Conservation (phyloP, 371 early-diverging fungal genomes). For the Mortierella sp. region DNA sequence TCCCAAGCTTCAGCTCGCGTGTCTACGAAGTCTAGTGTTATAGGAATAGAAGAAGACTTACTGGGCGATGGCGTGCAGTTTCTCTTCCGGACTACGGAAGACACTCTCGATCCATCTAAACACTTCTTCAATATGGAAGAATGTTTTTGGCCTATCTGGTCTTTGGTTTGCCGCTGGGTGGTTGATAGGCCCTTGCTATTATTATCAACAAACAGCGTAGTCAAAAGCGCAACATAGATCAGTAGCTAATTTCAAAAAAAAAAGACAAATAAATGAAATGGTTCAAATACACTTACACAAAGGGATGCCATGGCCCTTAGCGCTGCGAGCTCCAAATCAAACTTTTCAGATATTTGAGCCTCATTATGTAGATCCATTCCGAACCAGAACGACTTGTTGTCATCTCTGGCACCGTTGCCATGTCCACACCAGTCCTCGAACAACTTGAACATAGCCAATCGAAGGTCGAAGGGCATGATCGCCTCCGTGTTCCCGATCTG, state of each 20-base stretch:
- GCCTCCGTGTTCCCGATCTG: conserved; percentile 61
- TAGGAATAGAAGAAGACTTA: conserved; percentile 4
- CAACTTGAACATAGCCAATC: conserved; percentile 82
- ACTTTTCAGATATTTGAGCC: conserved; percentile 82
- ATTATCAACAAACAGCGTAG: background rate
- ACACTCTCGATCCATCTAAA: conserved; percentile 77
- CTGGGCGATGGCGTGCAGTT: conserved; percentile 63
- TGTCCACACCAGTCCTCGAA: conserved; percentile 96
- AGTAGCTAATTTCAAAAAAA: too few relatives aligned
- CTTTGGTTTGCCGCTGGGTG: conserved; percentile 33
- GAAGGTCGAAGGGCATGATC: conserved; percentile 83
- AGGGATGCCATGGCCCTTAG: conserved; percentile 91
- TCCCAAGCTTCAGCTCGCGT: too few relatives aligned
- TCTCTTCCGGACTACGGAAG: conserved; percentile 74
- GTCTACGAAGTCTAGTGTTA: background rate
- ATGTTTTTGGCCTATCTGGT: conserved; percentile 14
- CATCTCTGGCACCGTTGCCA: conserved; percentile 79
- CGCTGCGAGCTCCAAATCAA: conserved; percentile 82
- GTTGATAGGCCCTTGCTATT: conserved; percentile 50
- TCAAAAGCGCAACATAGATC: too few relatives aligned
- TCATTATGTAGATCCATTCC: conserved; percentile 82
- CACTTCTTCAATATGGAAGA: conserved; percentile 63
- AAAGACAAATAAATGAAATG: too few relatives aligned
- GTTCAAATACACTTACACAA: conserved; percentile 68
- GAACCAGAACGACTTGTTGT: conserved; percentile 79